These are phyloP conservation scores for Citrus inodora DNA, from an alignment of 345 rosid species.

Conservation along the genomic window DNA sequence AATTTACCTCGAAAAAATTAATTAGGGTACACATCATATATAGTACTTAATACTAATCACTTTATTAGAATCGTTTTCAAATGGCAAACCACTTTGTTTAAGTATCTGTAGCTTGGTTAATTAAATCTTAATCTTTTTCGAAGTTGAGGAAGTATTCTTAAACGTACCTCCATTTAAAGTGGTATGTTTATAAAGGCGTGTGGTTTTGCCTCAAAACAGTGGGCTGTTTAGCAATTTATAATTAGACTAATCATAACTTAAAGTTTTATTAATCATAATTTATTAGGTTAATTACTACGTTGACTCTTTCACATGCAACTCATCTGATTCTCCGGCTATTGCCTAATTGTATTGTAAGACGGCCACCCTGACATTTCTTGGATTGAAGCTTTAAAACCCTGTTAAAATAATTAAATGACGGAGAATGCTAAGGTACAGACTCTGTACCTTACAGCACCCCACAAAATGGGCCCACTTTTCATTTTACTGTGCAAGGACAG, in stretches of 20 bases:
- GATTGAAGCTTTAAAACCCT: background rate
- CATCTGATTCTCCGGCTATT: background rate
- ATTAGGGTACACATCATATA: background rate
- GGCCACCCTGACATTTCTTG: conserved; percentile 3
- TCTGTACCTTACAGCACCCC: too few species aligned
- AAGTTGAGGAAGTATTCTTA: background rate
- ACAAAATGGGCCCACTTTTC: too few species aligned
- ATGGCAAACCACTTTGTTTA: background rate
- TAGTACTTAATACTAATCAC: background rate
- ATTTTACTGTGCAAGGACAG: too few species aligned
- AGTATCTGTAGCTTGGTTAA: background rate
- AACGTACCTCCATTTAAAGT: conserved; percentile 4
- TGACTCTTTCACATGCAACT: background rate
- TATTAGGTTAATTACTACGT: background rate
- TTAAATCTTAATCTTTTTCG: conserved; percentile 5
- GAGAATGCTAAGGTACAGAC: too few species aligned
- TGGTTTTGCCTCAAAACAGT: conserved; percentile 28
- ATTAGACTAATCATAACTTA: background rate
- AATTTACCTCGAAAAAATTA: background rate
- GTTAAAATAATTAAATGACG: background rate
- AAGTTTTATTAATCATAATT: background rate
- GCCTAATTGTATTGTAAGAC: background rate
- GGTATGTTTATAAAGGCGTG: conserved; percentile 8
- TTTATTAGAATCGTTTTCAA: background rate
- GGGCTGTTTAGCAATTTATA: conserved; percentile 17